Base-by-base conservation (phyloP, 257 asterid genomes). In the Craterostigma plantagineum region DNA sequence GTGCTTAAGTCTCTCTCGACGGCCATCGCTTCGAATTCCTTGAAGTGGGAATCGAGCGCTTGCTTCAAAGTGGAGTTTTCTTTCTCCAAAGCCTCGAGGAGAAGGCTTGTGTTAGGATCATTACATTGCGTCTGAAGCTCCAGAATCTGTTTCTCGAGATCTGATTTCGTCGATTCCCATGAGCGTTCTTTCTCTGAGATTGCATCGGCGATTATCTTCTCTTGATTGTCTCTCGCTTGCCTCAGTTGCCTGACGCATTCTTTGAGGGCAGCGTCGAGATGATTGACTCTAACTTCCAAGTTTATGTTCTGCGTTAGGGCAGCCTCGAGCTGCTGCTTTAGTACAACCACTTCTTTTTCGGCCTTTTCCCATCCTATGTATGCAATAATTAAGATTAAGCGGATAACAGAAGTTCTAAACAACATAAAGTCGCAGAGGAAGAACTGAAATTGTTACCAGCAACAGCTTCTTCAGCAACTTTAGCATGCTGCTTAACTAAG, bases 1-100 rank as follows among this genome's bases (percentile, higher is more conserved):
- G 70, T 71, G 68, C 79, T 77, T 54, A 77, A 71, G 51, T 81
- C 91, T 68, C 86, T 60, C 60, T 81, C 93, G 11, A 64, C 17
- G 6, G 57, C 65, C 52, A 57, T 60, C 42, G 66, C 34, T 55
- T 69, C 74, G 6, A 77, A 58, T 56, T 71, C 82, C 58, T 73
- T 75, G 8, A 56, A 55, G 7, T 33, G 54, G 41, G 69, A 52
- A 27, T 45, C 44, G 17, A 81, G 72, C 54, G 71, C 76, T 44
- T 54, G 65, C 59, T 73, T 69, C 48, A 81, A 67, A 16, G 54
- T 14, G 3, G 63, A 44, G 69, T 71, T 77, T 61, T 77, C 83
- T 44, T 69, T 71, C 74, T 77, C 77, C 16, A 69, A 27, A 33
- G 48, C 33, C 45, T 70, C 66, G 0, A 80, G 42, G 46, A 57